Evolutionary conservation across 371 early-diverging fungal species (phyloP).

Genomic region (Mortierella sp.): DNA sequence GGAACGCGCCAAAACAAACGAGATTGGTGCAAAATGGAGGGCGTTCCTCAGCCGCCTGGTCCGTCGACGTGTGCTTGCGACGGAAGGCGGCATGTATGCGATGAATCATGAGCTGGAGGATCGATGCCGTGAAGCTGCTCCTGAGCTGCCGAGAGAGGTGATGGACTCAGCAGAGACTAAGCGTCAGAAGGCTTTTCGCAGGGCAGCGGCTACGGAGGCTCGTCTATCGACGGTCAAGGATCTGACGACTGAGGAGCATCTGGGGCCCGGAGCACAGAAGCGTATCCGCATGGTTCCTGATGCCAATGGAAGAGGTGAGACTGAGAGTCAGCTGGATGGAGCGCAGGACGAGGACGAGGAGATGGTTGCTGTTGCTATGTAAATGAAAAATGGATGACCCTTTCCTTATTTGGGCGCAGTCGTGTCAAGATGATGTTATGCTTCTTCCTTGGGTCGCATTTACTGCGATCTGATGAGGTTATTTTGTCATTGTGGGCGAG

Average conservation of each 20-base stretch:
- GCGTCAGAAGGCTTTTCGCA: neutral
- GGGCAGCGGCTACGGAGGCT: neutral
- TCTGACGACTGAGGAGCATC: neutral
- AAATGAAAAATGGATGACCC: neutral
- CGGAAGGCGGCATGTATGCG: neutral
- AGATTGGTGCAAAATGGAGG: neutral
- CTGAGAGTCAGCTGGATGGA: neutral
- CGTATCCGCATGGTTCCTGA: neutral
- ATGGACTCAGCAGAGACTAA: neutral
- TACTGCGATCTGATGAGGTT: neutral
- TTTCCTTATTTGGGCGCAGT: neutral
- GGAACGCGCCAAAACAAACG: neutral
- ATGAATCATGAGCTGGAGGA: conserved; percentile 4
- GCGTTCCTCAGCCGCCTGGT: neutral
- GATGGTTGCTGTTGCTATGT: neutral
- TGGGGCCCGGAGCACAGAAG: conserved; percentile 1
- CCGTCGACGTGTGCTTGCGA: neutral
- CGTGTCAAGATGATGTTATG: neutral
- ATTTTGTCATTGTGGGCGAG: neutral
- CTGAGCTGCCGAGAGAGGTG: neutral
- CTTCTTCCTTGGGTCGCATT: neutral
- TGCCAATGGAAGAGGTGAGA: neutral
- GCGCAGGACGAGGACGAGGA: neutral
- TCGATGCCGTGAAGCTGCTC: conserved; percentile 1
- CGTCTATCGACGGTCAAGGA: neutral